These are phyloP conservation scores for Fusarium liriodendri DNA, from an alignment of 2,329 filamentous ascomycete species.

Conservation along the genomic window DNA sequence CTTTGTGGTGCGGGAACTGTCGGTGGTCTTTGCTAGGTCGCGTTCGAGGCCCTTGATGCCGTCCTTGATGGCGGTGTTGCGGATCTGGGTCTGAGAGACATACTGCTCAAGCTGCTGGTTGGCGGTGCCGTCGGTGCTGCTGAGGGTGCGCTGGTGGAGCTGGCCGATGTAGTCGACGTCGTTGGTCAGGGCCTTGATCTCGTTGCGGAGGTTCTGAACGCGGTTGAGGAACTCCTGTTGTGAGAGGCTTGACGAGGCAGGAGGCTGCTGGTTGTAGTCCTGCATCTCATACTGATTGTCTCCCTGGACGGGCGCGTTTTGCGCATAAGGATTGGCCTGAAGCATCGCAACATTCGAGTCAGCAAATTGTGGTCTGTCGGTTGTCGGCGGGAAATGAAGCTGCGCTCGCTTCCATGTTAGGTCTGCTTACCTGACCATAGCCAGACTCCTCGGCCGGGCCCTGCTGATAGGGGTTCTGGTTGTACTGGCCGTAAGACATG, in stretches of 20 bases:
- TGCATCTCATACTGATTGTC: constrained; percentile 67
- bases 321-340: constrained; percentile 46
- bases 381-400: constrained; percentile 10
- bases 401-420: neutral
- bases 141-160: constrained; percentile 78
- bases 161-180: constrained; percentile 75
- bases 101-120: constrained; percentile 72
- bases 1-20: constrained; percentile 73
- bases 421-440: constrained; percentile 55
- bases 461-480: constrained; percentile 73
- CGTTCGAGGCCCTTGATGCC: constrained; percentile 81
- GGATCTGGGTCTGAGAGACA: constrained; percentile 75
- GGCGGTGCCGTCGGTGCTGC: constrained; percentile 69
- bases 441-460: constrained; percentile 60
- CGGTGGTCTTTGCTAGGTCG: constrained; percentile 73
- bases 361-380: constrained; percentile 27
- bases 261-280: constrained; percentile 54
- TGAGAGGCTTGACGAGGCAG: constrained; percentile 55
- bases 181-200: constrained; percentile 74
- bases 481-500: constrained; percentile 74
- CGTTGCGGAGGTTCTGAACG: constrained; percentile 73
- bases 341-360: constrained; percentile 19
- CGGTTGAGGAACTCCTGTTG: constrained; percentile 76
- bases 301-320: constrained; percentile 39
- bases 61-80: constrained; percentile 81